Percentiles rank a stretch among this genome's conserved stretches.
Conservation (phyloP, 176 grass and related monocot species). For the Oryza glumipatula region DNA sequence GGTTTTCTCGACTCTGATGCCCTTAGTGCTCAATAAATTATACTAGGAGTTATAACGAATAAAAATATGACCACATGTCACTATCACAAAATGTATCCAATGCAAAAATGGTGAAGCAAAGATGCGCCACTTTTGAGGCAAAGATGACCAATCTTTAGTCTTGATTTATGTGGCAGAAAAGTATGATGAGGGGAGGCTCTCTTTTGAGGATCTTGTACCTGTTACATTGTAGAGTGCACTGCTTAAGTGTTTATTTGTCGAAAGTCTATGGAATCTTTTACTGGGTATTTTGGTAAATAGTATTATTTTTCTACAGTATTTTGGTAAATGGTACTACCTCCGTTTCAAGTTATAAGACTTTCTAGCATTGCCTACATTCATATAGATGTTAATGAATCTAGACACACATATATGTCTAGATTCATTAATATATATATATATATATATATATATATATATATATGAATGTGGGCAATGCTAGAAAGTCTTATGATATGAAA, state of each 20-base stretch:
- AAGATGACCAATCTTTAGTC: background rate
- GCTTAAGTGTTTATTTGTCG: conserved; percentile 20
- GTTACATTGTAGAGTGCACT: background rate
- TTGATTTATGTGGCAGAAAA: conserved; percentile 2
- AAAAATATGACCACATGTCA: background rate
- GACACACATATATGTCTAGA: too few species aligned
- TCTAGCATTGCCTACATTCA: too few species aligned
- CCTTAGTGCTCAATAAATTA: background rate
- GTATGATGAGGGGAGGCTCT: conserved; percentile 24
- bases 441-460: too few species aligned
- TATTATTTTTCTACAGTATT: background rate
- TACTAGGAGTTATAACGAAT: background rate
- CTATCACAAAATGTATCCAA: background rate
- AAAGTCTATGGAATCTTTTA: conserved; percentile 22
- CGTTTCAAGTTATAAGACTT: too few species aligned
- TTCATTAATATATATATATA: too few species aligned
- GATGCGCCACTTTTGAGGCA: background rate
- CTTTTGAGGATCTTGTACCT: background rate
- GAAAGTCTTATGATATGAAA: too few species aligned
- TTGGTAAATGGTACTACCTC: background rate
- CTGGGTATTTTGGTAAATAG: background rate
- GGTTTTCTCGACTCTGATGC: conserved; percentile 4
- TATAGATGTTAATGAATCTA: too few species aligned
- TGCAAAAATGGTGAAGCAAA: background rate
- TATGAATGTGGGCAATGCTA: too few species aligned